Base-by-base conservation (phyloP, 2,329 filamentous ascomycete species). In the Exophiala sideris region DNA sequence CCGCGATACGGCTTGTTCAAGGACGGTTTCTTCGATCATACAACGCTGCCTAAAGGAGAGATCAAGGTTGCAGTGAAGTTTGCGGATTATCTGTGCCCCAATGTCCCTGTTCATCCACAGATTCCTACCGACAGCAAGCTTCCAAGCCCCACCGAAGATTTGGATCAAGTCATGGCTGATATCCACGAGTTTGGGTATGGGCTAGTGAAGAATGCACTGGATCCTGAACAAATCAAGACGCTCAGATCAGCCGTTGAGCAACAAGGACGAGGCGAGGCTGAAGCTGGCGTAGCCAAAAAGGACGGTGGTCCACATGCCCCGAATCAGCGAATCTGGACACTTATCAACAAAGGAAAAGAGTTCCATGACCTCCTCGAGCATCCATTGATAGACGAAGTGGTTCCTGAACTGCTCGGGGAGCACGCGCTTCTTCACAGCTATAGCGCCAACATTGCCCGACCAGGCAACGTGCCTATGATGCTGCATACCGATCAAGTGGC, bases 111-210 rank as follows among this genome's bases (percentile, higher is more conserved):
- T 8, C 42, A 55, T 12, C 60, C 61, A 16, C 59, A 52, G 45
- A 18, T 42, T 14, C 75, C 74, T 14, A 71, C 73, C 16, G 68
- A 75, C 9, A 2, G n/a, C 50, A 45, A 35, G 24, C 46, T 57
- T 2, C 54, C 54, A 8, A 41, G 9, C 5, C 54, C 54, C 4
- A 57, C 50, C 3, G 50, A 52, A 32, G 45, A 52, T 16, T 34
- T 57, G 12, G 50, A 49, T 8, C 54, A 57, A 46, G 54, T 57
- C 14, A 48, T 18, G 38, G 10, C 14, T 2, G 54, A 57, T 18
- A 14, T 57, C 8, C 24, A 44, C 11, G 39, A 47, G 12, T 57
- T 40, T 35, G 54, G 54, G 6, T 57, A 57, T 39, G 50, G 54
- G 3, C 35, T 57, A 12, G 54, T 57, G 11, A 50, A 52, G 21